Conservation (phyloP, 169 alveolate species). For the Babesia gibsoni region DNA sequence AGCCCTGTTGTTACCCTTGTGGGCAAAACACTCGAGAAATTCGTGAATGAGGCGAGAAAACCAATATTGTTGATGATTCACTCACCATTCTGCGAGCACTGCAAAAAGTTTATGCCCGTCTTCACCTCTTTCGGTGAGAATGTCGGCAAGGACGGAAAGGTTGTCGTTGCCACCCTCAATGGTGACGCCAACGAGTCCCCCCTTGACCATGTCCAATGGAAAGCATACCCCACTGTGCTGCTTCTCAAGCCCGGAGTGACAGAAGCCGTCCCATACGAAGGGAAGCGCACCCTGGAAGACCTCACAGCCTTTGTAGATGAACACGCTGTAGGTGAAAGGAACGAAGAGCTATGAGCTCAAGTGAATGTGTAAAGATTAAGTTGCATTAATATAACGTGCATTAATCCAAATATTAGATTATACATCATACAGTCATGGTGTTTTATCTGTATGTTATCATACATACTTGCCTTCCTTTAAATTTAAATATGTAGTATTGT, state of each 20-base stretch:
- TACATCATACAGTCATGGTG: too few species aligned
- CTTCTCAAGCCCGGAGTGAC: slow-evolving; percentile 69
- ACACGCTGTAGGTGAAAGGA: slow-evolving; percentile 36
- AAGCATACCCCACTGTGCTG: slow-evolving; percentile 74
- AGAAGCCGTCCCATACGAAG: slow-evolving; percentile 67
- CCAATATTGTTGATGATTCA: slow-evolving; percentile 71
- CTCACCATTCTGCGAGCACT: slow-evolving; percentile 78
- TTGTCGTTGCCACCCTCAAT: slow-evolving; percentile 70
- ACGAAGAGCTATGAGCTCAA: slow-evolving; percentile 43
- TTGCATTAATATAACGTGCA: too few species aligned
- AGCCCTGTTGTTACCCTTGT: slow-evolving; percentile 70
- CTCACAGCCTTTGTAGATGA: slow-evolving; percentile 64
- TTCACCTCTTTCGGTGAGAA: slow-evolving; percentile 68
- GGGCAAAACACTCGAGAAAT: slow-evolving; percentile 69
- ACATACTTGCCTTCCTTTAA: too few species aligned
- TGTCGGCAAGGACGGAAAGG: slow-evolving; percentile 60
- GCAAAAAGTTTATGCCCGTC: slow-evolving; percentile 75
- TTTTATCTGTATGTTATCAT: too few species aligned
- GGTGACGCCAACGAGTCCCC: slow-evolving; percentile 77
- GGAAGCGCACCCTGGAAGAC: slow-evolving; percentile 72
- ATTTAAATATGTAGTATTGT: neutral
- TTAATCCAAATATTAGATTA: too few species aligned
- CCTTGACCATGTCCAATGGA: slow-evolving; percentile 73
- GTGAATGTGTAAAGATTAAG: too few species aligned
- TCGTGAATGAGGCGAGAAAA: slow-evolving; percentile 57